Evolutionary conservation across 805 yeast species (phyloP), one percentile per base, ranked within the genome.

Genomic region (Saturnispora quitensis): DNA sequence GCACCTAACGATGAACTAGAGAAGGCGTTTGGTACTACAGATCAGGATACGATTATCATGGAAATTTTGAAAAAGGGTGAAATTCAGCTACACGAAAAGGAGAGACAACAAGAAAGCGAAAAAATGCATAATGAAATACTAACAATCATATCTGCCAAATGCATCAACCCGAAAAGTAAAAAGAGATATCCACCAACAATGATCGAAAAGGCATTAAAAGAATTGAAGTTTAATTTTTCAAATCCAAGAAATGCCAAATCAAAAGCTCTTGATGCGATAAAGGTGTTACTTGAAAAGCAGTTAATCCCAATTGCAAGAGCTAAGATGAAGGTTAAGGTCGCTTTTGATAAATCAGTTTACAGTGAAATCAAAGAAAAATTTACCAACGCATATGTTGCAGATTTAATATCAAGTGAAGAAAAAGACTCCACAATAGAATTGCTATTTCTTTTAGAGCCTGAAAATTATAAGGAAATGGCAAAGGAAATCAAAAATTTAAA

Each of bases 171-270:
- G 4, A 79, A 76, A 51, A 82, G 91, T 3, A 85, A 85, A 63
- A 88, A 90, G 63, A 82, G 97, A 62, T 93, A 93, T 62, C 96
- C 99, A 0, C 93, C 96, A 10, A 80, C 95, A 1, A 90, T 93
- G 84, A 86, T 93, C 53, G 93, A 87, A 56, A 93, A 93, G 68
- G 87, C 90, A 0, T 71, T 93, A 51, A 74, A 75, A 42, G 87
- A 85, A 59, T 67, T 89, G 49, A 90, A 89, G 57, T 88, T 86
- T 67, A 89, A 89, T 64, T 76, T 87, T 57, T 80, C 80, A 18
- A 76, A 90, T 22, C 64, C 67, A 17, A 61, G 64, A 49, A 63
- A 57, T 49, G 86, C 96, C 28, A 93, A 93, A 67, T 74, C 77
- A 12, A 97, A 89, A 65, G 97, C 98, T 0, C 69, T 93, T 45